These are phyloP conservation scores for Camelina sativa DNA, from an alignment of 345 rosid species.

Conservation along the genomic window DNA sequence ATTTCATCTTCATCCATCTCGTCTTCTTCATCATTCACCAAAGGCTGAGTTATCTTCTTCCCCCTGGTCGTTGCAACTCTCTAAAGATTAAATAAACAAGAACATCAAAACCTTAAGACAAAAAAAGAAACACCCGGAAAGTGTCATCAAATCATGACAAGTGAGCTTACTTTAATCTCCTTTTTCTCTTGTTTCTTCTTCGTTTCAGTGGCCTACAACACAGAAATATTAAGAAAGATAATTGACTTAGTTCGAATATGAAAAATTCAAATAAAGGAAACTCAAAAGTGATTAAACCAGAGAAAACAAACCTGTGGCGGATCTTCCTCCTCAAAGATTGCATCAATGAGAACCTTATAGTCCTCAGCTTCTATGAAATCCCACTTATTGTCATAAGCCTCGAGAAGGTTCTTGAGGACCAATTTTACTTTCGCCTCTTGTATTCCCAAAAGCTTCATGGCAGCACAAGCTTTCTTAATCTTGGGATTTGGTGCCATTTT, in stretches of 20 bases:
- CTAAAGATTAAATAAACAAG: no score
- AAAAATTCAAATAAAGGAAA: background rate
- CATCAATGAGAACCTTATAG: conserved; percentile 70
- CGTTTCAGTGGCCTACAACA: background rate
- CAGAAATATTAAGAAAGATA: background rate
- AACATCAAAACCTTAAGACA: background rate
- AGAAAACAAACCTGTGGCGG: conserved; percentile 51
- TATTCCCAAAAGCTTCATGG: conserved; percentile 69
- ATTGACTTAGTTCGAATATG: background rate
- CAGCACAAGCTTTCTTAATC: conserved; percentile 55
- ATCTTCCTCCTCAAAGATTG: conserved; percentile 68
- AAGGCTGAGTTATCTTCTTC: no score
- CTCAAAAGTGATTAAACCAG: background rate
- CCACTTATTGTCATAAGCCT: conserved; percentile 73
- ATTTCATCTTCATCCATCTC: background rate
- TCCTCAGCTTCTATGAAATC: conserved; percentile 59
- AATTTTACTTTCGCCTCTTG: conserved; percentile 56
- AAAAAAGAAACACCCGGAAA: background rate
- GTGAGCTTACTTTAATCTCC: background rate
- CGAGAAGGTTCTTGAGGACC: conserved; percentile 61
- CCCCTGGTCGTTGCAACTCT: no score
- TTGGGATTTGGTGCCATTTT: conserved; percentile 64
- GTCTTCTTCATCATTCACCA: background rate
- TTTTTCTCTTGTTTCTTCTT: background rate
- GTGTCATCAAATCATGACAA: background rate